Evolutionary conservation across 768 basidiomycete species (phyloP).

Genomic region (Russula brevipes): DNA sequence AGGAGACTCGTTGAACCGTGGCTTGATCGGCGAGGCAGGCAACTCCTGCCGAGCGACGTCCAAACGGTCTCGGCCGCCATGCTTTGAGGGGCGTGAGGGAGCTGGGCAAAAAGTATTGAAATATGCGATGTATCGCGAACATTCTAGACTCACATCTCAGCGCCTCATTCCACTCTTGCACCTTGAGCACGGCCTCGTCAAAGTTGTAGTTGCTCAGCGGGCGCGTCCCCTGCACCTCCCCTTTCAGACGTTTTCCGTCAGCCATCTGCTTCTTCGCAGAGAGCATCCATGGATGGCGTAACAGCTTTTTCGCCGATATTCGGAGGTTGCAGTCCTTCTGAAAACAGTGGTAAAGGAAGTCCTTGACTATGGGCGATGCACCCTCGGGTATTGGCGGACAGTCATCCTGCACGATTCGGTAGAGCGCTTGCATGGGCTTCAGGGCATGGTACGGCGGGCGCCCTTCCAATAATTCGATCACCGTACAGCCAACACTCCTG

Average conservation of each 20-base stretch:
- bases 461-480: slow-evolving; percentile 87
- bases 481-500: slow-evolving; percentile 92
- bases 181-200: slow-evolving; percentile 89
- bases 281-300: slow-evolving; percentile 95
- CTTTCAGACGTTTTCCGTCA: slow-evolving; percentile 33
- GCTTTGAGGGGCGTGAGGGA: slow-evolving; percentile 69
- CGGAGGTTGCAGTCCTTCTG: slow-evolving; percentile 96
- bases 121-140: slow-evolving; percentile 15
- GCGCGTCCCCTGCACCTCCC: slow-evolving; percentile 36
- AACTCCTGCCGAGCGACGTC: slow-evolving; percentile 44
- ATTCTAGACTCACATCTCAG: slow-evolving; percentile 61
- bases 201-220: slow-evolving; percentile 79
- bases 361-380: slow-evolving; percentile 90
- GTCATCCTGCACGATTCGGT: slow-evolving; percentile 98
- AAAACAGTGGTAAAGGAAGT: slow-evolving; percentile 96
- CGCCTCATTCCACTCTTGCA: slow-evolving; percentile 99
- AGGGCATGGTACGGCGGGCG: slow-evolving; percentile 95
- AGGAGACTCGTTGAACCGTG: slow-evolving; percentile 9
- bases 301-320: slow-evolving; percentile 87
- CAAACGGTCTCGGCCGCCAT: slow-evolving; percentile 37
- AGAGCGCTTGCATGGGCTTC: slow-evolving; percentile 97
- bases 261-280: slow-evolving; percentile 72
- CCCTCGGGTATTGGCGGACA: slow-evolving; percentile 95
- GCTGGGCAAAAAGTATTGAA: slow-evolving; percentile 37
- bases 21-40: slow-evolving; percentile 29